Base-by-base conservation (phyloP, 805 yeast genomes). In the Jamesozyma lodderae region DNA sequence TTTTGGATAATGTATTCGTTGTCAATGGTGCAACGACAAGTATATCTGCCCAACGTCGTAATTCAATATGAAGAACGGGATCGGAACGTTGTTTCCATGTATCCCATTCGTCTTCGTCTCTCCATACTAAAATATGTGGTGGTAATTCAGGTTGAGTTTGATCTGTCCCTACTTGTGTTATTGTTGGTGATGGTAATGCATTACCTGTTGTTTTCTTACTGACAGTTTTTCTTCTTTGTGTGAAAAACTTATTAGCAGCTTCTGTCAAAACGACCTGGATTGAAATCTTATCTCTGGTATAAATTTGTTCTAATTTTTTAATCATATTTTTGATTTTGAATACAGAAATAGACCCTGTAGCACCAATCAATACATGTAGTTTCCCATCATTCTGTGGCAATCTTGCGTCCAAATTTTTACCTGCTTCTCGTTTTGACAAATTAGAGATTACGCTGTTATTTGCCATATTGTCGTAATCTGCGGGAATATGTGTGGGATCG, bases 31-130 rank as follows among this genome's bases (percentile, higher is more conserved):
- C 95, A 31, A 90, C 81, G 17, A 92, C 72, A 35, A 92, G 68
- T 31, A 92, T 77, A 62, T 90, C 96, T 1, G 97, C 97, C 97
- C 97, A 90, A 46, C 95, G 77, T 43, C 97, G 77, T 42, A 90
- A 68, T 63, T 92, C 97, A 48, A 90, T 87, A 63, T 90, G 97
- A 46, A 92, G 68, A 26, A 92, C 95, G 1, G 97, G 96, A 60
- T 92, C 97, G 39, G 79, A 69, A 44, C 94, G 70, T 32, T 68
- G 62, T 49, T 79, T 78, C 81, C 96, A 90, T n/a, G 80, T 76
- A 24, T 66, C 66, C 98, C 98, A 90, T 62, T 90, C 97, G 57
- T 92, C 98, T 41, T 74, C 72, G 55, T 92, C 96, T 53, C 88
- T 72, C 97, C 97, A 90, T 14, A 88, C 75, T 43, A 79, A 79